Conservation (phyloP, 129 eudicot genomes). For the Chrysanthemum makinoi region DNA sequence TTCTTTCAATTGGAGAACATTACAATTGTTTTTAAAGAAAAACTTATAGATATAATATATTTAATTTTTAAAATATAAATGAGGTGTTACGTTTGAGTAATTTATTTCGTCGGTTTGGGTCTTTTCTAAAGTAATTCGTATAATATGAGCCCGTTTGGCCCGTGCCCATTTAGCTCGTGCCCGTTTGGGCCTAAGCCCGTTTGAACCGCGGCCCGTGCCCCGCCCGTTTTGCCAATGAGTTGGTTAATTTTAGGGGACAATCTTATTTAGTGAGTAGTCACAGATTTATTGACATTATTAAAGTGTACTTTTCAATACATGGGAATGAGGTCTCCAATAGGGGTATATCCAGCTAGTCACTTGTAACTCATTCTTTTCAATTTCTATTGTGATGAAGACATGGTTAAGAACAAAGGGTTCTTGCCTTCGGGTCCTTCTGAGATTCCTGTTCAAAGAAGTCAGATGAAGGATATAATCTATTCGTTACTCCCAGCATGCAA, state of each 20-base stretch:
- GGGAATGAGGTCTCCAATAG: constrained; percentile 11
- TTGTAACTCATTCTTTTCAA: not conserved
- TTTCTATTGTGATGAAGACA: constrained; percentile 46
- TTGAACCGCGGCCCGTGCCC: no score
- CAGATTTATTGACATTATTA: constrained; percentile 4
- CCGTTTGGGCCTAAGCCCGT: no score
- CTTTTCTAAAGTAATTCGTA: no score
- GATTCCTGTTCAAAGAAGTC: constrained; percentile 87
- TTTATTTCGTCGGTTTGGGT: no score
- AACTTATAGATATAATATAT: no score
- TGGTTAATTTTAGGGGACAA: not conserved
- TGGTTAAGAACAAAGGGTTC: constrained; percentile 99
- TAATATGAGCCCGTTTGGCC: no score
- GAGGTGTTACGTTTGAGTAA: no score
- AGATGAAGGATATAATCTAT: constrained; percentile 83
- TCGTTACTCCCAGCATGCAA: constrained; percentile 90
- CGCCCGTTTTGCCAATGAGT: no score
- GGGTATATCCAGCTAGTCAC: constrained; percentile 14
- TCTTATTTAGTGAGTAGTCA: constrained; percentile 5
- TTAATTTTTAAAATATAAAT: no score
- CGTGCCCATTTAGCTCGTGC: no score
- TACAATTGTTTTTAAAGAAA: no score
- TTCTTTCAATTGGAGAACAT: no score
- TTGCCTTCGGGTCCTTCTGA: constrained; percentile 99
- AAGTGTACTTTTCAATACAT: not conserved